These are phyloP conservation scores for Pleurotus cornucopiae DNA, from an alignment of 768 basidiomycete species.

Conservation along the genomic window DNA sequence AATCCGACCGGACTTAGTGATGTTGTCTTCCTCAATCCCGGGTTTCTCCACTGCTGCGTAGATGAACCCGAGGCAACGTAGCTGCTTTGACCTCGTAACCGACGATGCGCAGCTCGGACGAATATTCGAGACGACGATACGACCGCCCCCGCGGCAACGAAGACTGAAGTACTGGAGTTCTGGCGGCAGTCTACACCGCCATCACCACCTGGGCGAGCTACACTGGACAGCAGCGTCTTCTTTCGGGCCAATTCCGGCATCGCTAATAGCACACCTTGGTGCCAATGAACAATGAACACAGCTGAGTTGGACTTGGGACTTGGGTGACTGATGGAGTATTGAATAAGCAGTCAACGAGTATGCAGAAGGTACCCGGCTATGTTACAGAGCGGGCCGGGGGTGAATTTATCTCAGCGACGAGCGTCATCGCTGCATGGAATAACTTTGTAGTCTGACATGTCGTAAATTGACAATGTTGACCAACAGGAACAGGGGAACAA, in stretches of 20 bases:
- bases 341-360: neutral
- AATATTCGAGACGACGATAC: too few relatives aligned
- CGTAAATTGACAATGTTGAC: too few relatives aligned
- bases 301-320: too few relatives aligned
- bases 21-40: conserved; percentile 2
- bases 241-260: neutral
- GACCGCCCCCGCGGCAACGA: too few relatives aligned
- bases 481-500: neutral
- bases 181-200: too few relatives aligned
- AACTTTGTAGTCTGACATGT: too few relatives aligned
- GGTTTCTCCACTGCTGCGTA: neutral
- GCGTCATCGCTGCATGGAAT: too few relatives aligned
- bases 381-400: neutral
- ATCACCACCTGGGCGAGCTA: neutral
- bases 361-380: neutral
- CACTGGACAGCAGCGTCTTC: neutral
- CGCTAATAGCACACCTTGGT: neutral
- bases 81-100: neutral
- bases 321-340: neutral
- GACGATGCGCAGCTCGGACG: neutral
- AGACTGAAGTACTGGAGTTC: too few relatives aligned
- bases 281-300: neutral
- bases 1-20: conserved; percentile 6
- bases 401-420: too few relatives aligned
- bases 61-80: neutral